phyloP scores from a whole-genome alignment of 2,329 filamentous ascomycete genomes.

The Stemphylium vesicarium region DNA sequence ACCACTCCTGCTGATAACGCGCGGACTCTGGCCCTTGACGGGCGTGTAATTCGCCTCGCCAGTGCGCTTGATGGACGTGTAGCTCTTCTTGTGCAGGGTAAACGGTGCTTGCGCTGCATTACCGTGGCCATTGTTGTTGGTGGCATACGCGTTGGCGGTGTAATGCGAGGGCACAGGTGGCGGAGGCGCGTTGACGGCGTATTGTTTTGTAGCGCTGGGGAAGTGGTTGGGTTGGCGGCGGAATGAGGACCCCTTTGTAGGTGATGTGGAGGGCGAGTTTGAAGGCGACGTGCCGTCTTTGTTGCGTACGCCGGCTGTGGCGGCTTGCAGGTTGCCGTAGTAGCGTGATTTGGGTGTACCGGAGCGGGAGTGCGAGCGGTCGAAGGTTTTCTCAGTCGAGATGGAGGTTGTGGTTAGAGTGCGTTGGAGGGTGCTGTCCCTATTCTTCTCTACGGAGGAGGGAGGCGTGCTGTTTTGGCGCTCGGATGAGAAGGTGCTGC shows the following conservation, averaged over 20 bases:
- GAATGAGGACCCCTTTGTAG: slow-evolving; percentile 28
- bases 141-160: not conserved
- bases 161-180: slow-evolving; percentile 2
- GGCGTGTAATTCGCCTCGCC: slow-evolving; percentile 41
- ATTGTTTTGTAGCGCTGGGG: slow-evolving; percentile 39
- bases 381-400: slow-evolving; percentile 40
- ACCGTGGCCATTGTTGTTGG: slow-evolving; percentile 4
- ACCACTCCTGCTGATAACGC: slow-evolving; percentile 56
- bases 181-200: slow-evolving; percentile 36
- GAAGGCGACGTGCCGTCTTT: slow-evolving; percentile 29
- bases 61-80: slow-evolving; percentile 40
- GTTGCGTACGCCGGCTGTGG: slow-evolving; percentile 47
- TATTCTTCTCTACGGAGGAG: not conserved
- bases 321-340: slow-evolving; percentile 56
- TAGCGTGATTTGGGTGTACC: slow-evolving; percentile 52
- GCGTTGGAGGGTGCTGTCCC: slow-evolving; percentile 10
- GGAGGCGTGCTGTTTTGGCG: slow-evolving; percentile 21
- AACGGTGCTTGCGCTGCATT: slow-evolving; percentile 29
- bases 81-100: slow-evolving; percentile 42
- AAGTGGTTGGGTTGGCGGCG: slow-evolving; percentile 27
- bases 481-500: slow-evolving; percentile 18
- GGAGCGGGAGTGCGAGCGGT: slow-evolving; percentile 34
- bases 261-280: slow-evolving; percentile 32
- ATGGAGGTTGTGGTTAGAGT: slow-evolving; percentile 35
- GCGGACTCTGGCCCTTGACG: slow-evolving; percentile 43